Base-by-base conservation (phyloP, 768 basidiomycete species). In the Agaricus blazei region DNA sequence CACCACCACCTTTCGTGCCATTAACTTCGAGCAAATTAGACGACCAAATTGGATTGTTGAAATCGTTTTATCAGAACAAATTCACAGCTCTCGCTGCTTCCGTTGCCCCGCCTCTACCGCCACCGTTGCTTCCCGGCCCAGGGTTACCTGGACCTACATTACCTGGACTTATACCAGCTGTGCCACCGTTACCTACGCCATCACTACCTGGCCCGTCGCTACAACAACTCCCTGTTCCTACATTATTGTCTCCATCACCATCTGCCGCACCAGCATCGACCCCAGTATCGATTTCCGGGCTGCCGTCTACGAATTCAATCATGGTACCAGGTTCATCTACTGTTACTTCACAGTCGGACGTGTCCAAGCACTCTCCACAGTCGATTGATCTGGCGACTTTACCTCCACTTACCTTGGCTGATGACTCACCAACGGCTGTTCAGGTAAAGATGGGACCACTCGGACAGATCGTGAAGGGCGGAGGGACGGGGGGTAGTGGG, bases 41-140 rank as follows among this genome's bases (percentile, higher is more conserved):
- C 36, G 72, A 83, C 26, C 93, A 96, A 63, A 92, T 97, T 60
- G 93, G 92, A 8, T 70, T 98, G 38, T 83, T 98, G 60, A 87
- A 80, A 55, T 68, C 80, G 0, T 95, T 85, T 72, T 96, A 88
- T 62, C 78, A 84, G 43, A 63, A 67, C 27, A 80, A 87, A 28
- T 72, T 91, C 47, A 64, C 75, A 2, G 61, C 70, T 26, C 65
- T 84, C 41, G 71, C 76, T 14, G 64, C 58, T 23, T 47, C 55
- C 34, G 51, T 54, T 31, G 65, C 63, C 9, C 45, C 60, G 19
- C 60, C 60, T 1, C 57, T 61, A 46, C 48, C 43, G 47, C 48
- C 36, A 14, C 57, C 52, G 27, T 28, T 57, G n/a, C 43, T 57
- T 41, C 59, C 60, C 31, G 15, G 51, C 40, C 61, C 62, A n/a